Percentiles rank a stretch among this genome's conserved stretches.
Conservation (phyloP, 2,329 filamentous ascomycete species). For the Fusarium pseudocircinatum region DNA sequence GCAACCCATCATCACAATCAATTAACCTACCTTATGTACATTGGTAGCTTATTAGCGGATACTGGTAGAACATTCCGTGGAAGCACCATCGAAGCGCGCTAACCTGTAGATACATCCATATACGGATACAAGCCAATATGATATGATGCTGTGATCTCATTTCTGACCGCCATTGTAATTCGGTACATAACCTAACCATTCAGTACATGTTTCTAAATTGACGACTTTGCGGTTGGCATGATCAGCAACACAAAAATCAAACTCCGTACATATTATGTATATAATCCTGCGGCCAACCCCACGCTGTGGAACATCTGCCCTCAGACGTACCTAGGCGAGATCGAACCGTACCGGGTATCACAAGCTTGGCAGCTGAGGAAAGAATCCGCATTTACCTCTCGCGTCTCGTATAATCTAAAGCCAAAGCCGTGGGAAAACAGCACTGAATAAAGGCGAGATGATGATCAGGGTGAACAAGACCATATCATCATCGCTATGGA, state of each 20-base stretch:
- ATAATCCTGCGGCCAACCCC: neutral
- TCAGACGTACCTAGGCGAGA: neutral
- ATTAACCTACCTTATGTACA: neutral
- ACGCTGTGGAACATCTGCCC: conserved; percentile 13
- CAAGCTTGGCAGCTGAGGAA: neutral
- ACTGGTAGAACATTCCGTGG: conserved; percentile 30
- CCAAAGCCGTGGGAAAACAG: neutral
- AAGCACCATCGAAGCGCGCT: conserved; percentile 30
- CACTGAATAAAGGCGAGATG: neutral
- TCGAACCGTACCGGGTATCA: neutral
- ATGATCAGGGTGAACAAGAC: neutral
- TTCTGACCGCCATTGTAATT: conserved; percentile 8
- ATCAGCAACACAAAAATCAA: conserved; percentile 7
- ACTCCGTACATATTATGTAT: neutral
- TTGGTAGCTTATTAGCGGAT: neutral
- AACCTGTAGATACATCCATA: neutral
- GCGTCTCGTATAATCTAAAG: neutral
- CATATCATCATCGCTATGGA: neutral
- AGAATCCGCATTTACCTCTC: neutral
- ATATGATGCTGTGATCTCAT: conserved; percentile 6
- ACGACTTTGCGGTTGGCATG: neutral
- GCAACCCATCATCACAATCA: neutral
- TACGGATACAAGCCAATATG: conserved; percentile 20
- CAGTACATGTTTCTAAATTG: neutral
- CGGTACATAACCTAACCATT: neutral